Percentiles rank a stretch among this genome's conserved stretches.
phyloP scores from a whole-genome alignment of 805 yeast genomes.

The Candida methanosorbosa region DNA sequence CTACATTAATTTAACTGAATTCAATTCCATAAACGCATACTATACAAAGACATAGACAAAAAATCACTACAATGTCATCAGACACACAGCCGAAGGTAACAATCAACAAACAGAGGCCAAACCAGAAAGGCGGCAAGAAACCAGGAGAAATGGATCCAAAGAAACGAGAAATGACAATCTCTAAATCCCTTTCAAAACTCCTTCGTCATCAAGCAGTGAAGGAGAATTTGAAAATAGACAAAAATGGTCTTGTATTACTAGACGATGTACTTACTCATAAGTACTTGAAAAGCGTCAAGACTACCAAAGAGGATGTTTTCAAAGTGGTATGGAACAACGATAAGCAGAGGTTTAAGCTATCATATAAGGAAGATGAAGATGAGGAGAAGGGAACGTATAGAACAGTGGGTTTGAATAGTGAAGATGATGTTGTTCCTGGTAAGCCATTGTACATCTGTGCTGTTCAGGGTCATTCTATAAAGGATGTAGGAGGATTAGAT shows the following conservation, averaged over 20 bases:
- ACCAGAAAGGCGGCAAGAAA: too few relatives aligned
- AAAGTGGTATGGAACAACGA: constrained; percentile 56
- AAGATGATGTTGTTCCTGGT: too few relatives aligned
- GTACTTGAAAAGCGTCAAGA: constrained; percentile 45
- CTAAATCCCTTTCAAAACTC: constrained; percentile 67
- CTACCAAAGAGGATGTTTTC: constrained; percentile 49
- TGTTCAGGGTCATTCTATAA: constrained; percentile 83
- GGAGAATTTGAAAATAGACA: constrained; percentile 57
- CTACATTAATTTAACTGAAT: too few relatives aligned
- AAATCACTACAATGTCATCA: too few relatives aligned
- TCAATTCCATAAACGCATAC: too few relatives aligned
- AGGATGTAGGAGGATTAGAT: constrained; percentile 27
- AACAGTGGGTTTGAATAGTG: too few relatives aligned
- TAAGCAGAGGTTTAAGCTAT: constrained; percentile 62
- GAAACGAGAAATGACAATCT: constrained; percentile 30
- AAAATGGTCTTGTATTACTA: constrained; percentile 57
- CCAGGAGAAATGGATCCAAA: too few relatives aligned
- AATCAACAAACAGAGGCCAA: too few relatives aligned
- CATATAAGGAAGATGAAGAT: constrained; percentile 4
- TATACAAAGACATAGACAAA: too few relatives aligned
- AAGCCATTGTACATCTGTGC: constrained; percentile 57
- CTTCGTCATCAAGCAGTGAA: constrained; percentile 80
- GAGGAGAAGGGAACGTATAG: constrained; percentile 2
- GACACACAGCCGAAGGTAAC: too few relatives aligned
- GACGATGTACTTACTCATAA: constrained; percentile 45